Base-by-base conservation (phyloP, 164 flowering plant genomes). In the Tetracentron sinense region DNA sequence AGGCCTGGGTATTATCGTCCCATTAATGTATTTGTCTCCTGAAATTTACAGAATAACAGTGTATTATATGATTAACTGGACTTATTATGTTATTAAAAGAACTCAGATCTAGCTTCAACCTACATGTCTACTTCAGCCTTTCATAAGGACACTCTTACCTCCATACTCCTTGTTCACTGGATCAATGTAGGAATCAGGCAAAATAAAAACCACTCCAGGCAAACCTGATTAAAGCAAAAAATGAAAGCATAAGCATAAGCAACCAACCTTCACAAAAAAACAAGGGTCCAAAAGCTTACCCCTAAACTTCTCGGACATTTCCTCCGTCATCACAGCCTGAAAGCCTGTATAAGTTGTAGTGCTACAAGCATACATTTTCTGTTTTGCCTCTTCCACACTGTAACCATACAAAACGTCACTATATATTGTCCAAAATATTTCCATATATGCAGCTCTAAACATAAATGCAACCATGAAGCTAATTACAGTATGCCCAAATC, bases 171-270 rank as follows among this genome's bases (percentile, higher is more conserved):
- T 92, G 78, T 88, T 90, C 51, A 66, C 79, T 17, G 94, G 91
- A 76, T 95, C 96, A 60, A 92, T 85, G 55, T 95, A 95, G 14
- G 99, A 95, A 77, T 95, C 97, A 22, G 99, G 97, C 76, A 95
- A 65, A 54, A 95, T 79, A 63, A 88, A 89, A 7, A 85, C 85
- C 69, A 92, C 97, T 47, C 91, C 96, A 23, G 96, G 96, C 26
- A 94, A n/a, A 68, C 78, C 99, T 95, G 81, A 66, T 56, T 25
- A 48, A 50, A 22, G 15, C 20, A 46, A 25, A 62, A 4, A n/a
- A 15, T 28, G 60, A 64, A 54, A 50, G n/a, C 38, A 56, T 60
- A 19, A 60, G 42, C 1, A 72, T 52, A 21, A 21, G n/a, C 23
- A 49, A 53, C 3, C 38, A 7, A 6, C 14, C 51, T 20, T 6